Base-by-base conservation (phyloP, 2,329 filamentous ascomycete species). In the Hymenoscyphus fructigenus region DNA sequence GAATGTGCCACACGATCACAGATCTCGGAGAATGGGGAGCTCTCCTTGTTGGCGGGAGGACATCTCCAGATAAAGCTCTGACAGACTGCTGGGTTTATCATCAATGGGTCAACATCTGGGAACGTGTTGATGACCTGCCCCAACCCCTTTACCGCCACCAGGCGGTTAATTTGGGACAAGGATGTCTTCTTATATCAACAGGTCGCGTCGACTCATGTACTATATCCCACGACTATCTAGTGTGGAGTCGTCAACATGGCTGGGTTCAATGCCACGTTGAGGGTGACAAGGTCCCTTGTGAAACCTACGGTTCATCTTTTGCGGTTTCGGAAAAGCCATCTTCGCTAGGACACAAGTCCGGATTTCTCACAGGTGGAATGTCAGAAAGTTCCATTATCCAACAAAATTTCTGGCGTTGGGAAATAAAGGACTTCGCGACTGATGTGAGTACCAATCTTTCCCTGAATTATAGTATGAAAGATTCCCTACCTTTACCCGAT, bases 1-100 rank as follows among this genome's bases (percentile, higher is more conserved):
- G 89, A 56, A 89, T 94, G 82, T 95, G 91, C 70, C 91, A 95
- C 75, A 90, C 91, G 0, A 80, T 93, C 23, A 93, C 90, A 23
- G 81, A 86, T 59, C 75, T 96, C 5, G 83, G 82, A 1, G 78
- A 81, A 38, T 76, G 78, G 26, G 84, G 85, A 17, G 83, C 83
- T 65, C 77, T 97, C 12, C 80, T 97, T 57, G 83, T 86, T 34
- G 93, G 94, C 28, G 94, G 94, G 5, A 85, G 93, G 65, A 82
- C 84, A n/a, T 94, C 92, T 7, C 93, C 93, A 4, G 82, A 87
- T 14, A 83, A 82, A 34, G 87, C 87, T 1, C 79, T 92, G 53
- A 80, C 80, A 41, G 91, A 95, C 75, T 93, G 90, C 70, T 97
- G 92, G 92, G 70, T 93, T 1, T 86, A 89, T 68, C 81, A 84